Base-by-base conservation (phyloP, 2,329 filamentous ascomycete genomes). In the Phaeosphaeriaceae sp. region DNA sequence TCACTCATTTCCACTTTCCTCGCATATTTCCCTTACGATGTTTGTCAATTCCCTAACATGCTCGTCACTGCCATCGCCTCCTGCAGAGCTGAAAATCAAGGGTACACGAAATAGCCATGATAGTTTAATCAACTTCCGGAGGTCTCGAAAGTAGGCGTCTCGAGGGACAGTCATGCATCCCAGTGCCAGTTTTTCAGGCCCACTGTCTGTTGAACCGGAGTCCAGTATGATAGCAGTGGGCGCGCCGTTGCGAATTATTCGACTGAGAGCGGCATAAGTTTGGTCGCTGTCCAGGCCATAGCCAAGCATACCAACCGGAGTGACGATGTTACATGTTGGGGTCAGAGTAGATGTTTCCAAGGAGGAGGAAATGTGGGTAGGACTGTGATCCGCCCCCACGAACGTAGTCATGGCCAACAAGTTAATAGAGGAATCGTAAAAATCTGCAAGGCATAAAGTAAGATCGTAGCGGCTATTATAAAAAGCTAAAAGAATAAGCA, bases 221-320 rank as follows among this genome's bases (percentile, higher is more conserved):
- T 67, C 64, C 16, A 64, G 54, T 13, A 67, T 61, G 37, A 66
- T 60, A 17, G 61, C 62, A 3, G 61, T 61, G 3, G 59, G 55
- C 0, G 51, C 41, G 37, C 53, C 44, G 26, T 56, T 60, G 13
- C 18, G 48, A 4, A 52, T 33, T 1, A 42, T 35, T 1, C 34
- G 23, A 6, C 26, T 15, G 5, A 66, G 34, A 3, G 50, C 53
- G 8, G 32, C 16, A 8, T 29, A 30, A 2, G 53, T 56, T n/a
- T 72, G 63, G 0, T 56, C 52, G 23, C 73, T 69, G 42, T 76
- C 62, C 38, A 79, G 76, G 20, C 79, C 79, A 48, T 80, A 82
- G 4, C 79, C 79, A 6, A 81, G 61, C 76, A 79, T 81, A 23
- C 76, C 79, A 12, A 79, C 74, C 0, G 79, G 78, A 0, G 79